A percentile compares a stretch with the other conserved stretches of the same genome.
phyloP scores from a whole-genome alignment of 164 flowering plant species.

The Dillenia turbinata region DNA sequence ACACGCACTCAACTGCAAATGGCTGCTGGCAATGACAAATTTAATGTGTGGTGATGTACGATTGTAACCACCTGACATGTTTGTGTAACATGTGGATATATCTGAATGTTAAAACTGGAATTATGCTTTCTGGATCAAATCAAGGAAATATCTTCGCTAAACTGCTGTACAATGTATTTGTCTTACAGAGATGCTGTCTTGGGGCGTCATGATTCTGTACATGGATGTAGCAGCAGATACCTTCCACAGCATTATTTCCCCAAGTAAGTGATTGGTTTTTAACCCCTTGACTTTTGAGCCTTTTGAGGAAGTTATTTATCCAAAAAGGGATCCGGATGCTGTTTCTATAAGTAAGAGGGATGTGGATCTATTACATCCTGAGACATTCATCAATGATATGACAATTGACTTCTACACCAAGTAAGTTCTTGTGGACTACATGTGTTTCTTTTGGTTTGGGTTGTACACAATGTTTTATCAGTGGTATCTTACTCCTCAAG shows the following conservation, averaged over 20 bases:
- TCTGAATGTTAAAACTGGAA: no score
- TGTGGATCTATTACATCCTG: conserved; percentile 78
- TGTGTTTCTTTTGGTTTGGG: not conserved
- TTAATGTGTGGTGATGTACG: no score
- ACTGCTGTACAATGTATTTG: no score
- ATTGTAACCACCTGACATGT: no score
- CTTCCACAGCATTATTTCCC: conserved; percentile 33
- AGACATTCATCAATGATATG: conserved; percentile 72
- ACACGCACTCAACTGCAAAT: no score
- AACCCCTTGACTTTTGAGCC: conserved; percentile 22
- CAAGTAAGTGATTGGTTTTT: conserved; percentile 37
- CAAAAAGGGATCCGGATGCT: conserved; percentile 91
- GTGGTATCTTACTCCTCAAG: not conserved
- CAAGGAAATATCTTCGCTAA: no score
- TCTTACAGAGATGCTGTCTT: no score
- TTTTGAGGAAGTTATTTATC: conserved; percentile 84
- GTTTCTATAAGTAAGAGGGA: conserved; percentile 90
- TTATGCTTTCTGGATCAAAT: no score
- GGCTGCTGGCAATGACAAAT: no score
- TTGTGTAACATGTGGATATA: no score
- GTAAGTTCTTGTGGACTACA: conserved; percentile 39
- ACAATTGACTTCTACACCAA: conserved; percentile 90
- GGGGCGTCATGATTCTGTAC: no score
- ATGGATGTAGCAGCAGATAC: conserved; percentile 13
- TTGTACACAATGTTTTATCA: not conserved